Percentiles rank a stretch among this genome's conserved stretches.
Evolutionary conservation across 75 land plant genomes (phyloP).

Genomic region (Selaginella moellendorffii): DNA sequence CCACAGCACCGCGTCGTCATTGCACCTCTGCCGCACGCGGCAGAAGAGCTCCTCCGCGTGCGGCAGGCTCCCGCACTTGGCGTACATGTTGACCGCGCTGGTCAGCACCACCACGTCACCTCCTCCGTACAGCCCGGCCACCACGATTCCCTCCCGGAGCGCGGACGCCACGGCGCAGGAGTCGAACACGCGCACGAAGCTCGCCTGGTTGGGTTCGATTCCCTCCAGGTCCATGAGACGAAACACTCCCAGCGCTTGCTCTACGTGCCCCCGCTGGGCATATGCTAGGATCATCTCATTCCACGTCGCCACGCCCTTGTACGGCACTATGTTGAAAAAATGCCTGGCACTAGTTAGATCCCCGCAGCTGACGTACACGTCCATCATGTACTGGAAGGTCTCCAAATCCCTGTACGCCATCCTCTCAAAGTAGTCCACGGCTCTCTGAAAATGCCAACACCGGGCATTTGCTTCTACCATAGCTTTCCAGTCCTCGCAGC

Average conservation of each 20-base stretch:
- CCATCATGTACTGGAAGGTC: background rate
- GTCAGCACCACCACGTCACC: background rate
- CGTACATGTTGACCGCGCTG: background rate
- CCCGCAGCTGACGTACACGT: background rate
- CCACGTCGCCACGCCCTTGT: slow-evolving; percentile 7
- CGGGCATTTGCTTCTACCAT: background rate
- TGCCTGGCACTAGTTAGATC: background rate
- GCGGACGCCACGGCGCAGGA: slow-evolving; percentile 6
- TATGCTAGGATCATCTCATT: slow-evolving; percentile 17
- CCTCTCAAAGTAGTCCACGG: background rate
- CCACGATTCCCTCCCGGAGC: background rate
- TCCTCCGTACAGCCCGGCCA: background rate
- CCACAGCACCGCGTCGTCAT: background rate
- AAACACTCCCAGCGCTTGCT: slow-evolving; percentile 11
- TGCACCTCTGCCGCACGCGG: background rate
- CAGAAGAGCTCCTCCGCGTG: background rate
- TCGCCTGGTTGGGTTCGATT: slow-evolving; percentile 12
- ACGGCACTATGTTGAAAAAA: background rate
- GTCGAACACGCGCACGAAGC: slow-evolving; percentile 10
- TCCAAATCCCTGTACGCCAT: background rate
- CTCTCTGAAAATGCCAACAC: background rate
- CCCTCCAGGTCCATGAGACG: slow-evolving; percentile 12
- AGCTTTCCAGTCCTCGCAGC: background rate
- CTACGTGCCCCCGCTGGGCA: slow-evolving; percentile 10
- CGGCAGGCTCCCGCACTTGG: background rate